Conservation (phyloP, 306 rosid genomes). For the Geum urbanum region DNA sequence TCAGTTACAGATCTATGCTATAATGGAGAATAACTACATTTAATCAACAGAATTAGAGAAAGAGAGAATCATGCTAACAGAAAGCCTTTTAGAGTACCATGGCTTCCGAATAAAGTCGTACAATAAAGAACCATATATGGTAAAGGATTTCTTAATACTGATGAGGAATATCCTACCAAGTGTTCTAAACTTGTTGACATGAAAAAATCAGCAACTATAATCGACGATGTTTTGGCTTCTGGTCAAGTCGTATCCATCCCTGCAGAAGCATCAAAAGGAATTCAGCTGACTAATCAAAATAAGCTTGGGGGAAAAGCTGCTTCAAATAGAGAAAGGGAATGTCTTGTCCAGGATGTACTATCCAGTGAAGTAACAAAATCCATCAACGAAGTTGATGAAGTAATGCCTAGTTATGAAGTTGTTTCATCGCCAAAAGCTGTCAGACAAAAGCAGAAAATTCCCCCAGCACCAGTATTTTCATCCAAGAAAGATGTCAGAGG, state of each 20-base stretch:
- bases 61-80: neutral
- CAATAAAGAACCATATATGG: conserved; percentile 70
- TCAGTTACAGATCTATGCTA: too few relatives aligned
- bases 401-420: conserved; percentile 39
- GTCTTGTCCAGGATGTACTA: conserved; percentile 21
- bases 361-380: conserved; percentile 13
- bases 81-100: conserved; percentile 70
- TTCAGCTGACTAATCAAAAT: conserved; percentile 24
- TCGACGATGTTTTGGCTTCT: conserved; percentile 49
- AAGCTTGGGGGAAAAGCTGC: conserved; percentile 33
- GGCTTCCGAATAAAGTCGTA: conserved; percentile 64
- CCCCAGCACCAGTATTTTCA: conserved; percentile 24
- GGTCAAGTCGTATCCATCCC: conserved; percentile 31
- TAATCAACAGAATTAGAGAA: too few relatives aligned
- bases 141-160: conserved; percentile 77
- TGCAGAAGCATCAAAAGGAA: conserved; percentile 36
- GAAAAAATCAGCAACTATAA: conserved; percentile 63
- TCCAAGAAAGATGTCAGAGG: conserved; percentile 29
- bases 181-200: conserved; percentile 71
- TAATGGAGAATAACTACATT: too few relatives aligned
- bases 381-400: conserved; percentile 42
- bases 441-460: conserved; percentile 34
- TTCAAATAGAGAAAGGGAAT: conserved; percentile 36
- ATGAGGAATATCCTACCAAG: conserved; percentile 76
- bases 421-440: conserved; percentile 39